Conservation (phyloP, 495 filamentous ascomycete species). For the Ramalina intermedia region DNA sequence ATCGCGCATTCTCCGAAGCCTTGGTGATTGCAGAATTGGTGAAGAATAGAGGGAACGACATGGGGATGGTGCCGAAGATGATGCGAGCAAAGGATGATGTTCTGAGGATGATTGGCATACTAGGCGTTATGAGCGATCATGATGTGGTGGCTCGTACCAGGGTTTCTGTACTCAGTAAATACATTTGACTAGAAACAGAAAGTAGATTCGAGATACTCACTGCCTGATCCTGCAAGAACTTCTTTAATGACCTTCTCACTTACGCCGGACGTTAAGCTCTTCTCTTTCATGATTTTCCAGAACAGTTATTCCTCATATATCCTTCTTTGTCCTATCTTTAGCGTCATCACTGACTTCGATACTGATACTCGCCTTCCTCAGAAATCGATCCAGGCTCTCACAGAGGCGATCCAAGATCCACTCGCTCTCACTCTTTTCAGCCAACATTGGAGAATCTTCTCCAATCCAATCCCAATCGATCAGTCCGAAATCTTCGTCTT, state of each 20-base stretch:
- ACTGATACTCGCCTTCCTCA: constrained; percentile 19
- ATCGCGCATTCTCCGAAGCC: constrained; percentile 56
- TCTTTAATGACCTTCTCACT: background rate
- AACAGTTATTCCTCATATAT: too few relatives aligned
- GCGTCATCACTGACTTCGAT: background rate
- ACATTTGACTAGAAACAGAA: constrained; percentile 23
- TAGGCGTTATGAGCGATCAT: constrained; percentile 36
- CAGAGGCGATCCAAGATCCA: constrained; percentile 46
- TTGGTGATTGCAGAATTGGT: constrained; percentile 23
- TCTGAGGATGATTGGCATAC: constrained; percentile 44
- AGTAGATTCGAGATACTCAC: background rate
- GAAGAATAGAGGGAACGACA: constrained; percentile 15
- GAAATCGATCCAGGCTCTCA: constrained; percentile 42
- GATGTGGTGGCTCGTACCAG: constrained; percentile 41
- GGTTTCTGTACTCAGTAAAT: constrained; percentile 40
- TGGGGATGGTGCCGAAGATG: constrained; percentile 36
- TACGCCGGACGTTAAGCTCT: background rate
- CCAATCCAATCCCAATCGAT: constrained; percentile 59
- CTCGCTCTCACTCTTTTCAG: constrained; percentile 39
- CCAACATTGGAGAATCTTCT: constrained; percentile 44
- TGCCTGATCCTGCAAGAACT: background rate
- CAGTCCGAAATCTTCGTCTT: constrained; percentile 41
- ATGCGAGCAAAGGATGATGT: constrained; percentile 42
- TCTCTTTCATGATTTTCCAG: background rate
- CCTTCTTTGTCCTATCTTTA: too few relatives aligned